These are phyloP conservation scores for Phytophthora multivora DNA, from an alignment of 352 stramenopile species.

Conservation along the genomic window DNA sequence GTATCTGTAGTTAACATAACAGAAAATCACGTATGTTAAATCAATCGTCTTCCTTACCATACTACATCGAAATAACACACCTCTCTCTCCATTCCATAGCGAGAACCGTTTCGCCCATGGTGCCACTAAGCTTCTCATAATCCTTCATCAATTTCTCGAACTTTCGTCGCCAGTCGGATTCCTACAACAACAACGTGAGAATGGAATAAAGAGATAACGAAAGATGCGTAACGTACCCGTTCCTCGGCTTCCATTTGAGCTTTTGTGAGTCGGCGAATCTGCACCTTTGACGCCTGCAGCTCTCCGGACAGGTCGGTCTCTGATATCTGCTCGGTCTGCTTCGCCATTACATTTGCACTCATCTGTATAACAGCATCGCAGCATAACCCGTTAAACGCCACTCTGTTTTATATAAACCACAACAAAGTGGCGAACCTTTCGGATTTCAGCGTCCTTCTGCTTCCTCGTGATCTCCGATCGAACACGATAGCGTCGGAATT, in stretches of 20 bases:
- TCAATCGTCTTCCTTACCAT: neutral
- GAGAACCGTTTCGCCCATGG: conserved; percentile 84
- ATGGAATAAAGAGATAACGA: neutral
- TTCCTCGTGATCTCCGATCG: conserved; percentile 89
- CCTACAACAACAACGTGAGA: conserved; percentile 34
- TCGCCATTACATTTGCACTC: conserved; percentile 72
- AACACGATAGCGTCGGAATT: conserved; percentile 88
- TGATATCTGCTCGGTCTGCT: conserved; percentile 79
- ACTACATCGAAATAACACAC: conserved; percentile 19
- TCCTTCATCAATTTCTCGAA: conserved; percentile 87
- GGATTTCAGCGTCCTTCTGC: conserved; percentile 87
- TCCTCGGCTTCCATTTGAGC: conserved; percentile 77
- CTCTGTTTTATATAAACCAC: no score
- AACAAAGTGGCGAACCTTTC: conserved; percentile 57
- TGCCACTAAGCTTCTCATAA: conserved; percentile 85
- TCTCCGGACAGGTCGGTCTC: conserved; percentile 76
- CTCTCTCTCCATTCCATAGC: conserved; percentile 86
- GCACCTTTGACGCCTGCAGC: conserved; percentile 70
- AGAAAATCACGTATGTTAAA: neutral
- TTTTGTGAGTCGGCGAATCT: conserved; percentile 80
- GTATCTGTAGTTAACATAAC: conserved; percentile 46
- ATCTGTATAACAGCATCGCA: conserved; percentile 50
- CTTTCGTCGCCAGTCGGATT: conserved; percentile 82
- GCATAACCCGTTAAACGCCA: neutral
- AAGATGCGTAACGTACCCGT: conserved; percentile 39